Conservation (phyloP, 768 basidiomycete genomes). For the Calocybe cyanea region DNA sequence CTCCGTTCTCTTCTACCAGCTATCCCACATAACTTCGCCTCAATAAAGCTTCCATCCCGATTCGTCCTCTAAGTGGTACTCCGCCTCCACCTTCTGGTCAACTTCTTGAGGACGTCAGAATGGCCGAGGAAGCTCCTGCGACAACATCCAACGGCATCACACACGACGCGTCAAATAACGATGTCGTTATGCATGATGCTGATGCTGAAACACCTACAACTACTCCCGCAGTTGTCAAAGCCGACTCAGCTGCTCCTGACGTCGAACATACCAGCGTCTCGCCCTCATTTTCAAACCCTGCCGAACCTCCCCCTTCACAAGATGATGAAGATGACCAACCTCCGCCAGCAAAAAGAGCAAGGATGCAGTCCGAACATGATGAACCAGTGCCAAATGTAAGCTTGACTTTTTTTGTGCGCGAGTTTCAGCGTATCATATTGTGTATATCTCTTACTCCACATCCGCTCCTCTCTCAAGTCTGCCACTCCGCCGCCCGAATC, state of each 20-base stretch:
- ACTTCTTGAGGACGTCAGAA: constrained; percentile 51
- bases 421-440: constrained; percentile 51
- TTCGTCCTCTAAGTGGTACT: constrained; percentile 42
- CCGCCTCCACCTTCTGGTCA: constrained; percentile 39
- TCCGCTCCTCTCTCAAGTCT: constrained; percentile 48
- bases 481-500: constrained; percentile 73
- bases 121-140: constrained; percentile 39
- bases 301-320: constrained; percentile 22
- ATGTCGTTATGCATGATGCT: constrained; percentile 38
- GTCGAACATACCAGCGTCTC: constrained; percentile 32
- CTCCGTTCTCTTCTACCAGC: constrained; percentile 7
- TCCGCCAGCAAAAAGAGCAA: constrained; percentile 80
- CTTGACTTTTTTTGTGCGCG: constrained; percentile 40
- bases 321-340: constrained; percentile 60
- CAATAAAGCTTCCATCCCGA: constrained; percentile 38
- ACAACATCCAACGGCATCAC: constrained; percentile 28
- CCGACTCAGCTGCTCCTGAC: constrained; percentile 36
- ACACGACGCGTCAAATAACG: constrained; percentile 23
- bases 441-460: constrained; percentile 22
- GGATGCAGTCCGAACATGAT: constrained; percentile 75
- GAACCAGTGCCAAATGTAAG: constrained; percentile 75
- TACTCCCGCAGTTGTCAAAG: constrained; percentile 32
- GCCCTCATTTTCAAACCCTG: constrained; percentile 29
- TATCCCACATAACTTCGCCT: constrained; percentile 18
- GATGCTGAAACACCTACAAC: constrained; percentile 35